Base-by-base conservation (phyloP, 2,329 filamentous ascomycete genomes). In the Xylaria digitata region DNA sequence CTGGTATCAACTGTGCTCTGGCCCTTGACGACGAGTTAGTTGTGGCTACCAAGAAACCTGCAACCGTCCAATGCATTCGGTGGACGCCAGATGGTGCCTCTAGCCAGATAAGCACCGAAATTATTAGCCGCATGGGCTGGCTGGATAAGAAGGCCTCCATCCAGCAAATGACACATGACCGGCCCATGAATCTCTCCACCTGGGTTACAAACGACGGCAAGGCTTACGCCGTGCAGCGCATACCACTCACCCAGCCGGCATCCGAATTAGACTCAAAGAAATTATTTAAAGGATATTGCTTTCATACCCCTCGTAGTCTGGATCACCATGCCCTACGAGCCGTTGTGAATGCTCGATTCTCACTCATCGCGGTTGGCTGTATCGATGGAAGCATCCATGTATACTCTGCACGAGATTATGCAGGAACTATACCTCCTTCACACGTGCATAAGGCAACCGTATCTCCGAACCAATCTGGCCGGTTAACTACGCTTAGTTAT, bases 1-100 rank as follows among this genome's bases (percentile, higher is more conserved):
- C 96, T 2, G 96, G 96, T 2, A 97, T 99, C 73, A 90, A 90
- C 72, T 92, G 90, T 74, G 93, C 92, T 11, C 82, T 98, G 61
- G 95, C 96, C 2, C 85, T 98, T 23, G 96, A 98, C 71, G 93
- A 97, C 63, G 96, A 98, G 78, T 83, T 99, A 46, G 85, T 98
- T 23, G 94, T 99, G 59, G 93, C 96, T 4, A 99, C 96, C 0
- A 85, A 89, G 64, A 97, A 96, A 75, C 96, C 96, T 3, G 90
- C 94, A 0, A 95, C 96, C n/a, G 89, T 98, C 17, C 96, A 99
- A 79, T 97, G 94, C 80, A 98, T 99, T 73, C 89, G 92, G 65
- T 99, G 96, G 96, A 92, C 91, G 0, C 92, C 94, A 1, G 94
- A 97, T 77, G 90, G 86, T 71, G 87, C 85, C 40, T 92, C 92